Percentiles rank a stretch among this genome's conserved stretches.
phyloP scores from a whole-genome alignment of 73 alveolate genomes.

The Uronychia binucleata region DNA sequence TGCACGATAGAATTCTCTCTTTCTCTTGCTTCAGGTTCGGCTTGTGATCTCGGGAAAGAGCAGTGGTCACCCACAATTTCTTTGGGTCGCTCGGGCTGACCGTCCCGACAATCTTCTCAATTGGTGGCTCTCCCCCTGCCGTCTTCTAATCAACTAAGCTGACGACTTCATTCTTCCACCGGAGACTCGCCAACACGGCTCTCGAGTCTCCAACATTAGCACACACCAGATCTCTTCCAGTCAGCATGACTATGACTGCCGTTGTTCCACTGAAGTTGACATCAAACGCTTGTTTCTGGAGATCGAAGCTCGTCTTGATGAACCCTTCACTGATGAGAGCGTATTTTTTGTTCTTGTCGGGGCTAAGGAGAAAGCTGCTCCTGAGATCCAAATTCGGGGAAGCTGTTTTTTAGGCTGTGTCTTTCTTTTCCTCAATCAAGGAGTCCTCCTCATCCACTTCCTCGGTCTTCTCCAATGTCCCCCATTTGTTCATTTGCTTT shows the following conservation, averaged over 20 bases:
- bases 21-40: conserved; percentile 90
- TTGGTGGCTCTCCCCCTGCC: not conserved
- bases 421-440: no score
- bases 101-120: not conserved
- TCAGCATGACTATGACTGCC: conserved; percentile 38
- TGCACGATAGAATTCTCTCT: conserved; percentile 69
- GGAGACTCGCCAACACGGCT: conserved; percentile 33
- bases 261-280: conserved; percentile 55
- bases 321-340: not conserved
- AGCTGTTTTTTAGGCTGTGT: no score
- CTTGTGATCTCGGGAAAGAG: conserved; percentile 92
- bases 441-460: not conserved
- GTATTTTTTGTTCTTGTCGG: not conserved
- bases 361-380: not conserved
- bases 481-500: not conserved
- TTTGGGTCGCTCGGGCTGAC: conserved; percentile 13
- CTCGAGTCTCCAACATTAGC: conserved; percentile 73
- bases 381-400: not conserved
- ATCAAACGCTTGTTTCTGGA: conserved; percentile 20
- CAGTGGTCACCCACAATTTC: conserved; percentile 52
- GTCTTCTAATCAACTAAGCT: conserved; percentile 10
- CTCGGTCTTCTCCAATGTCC: not conserved
- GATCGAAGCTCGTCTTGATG: not conserved
- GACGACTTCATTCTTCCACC: not conserved
- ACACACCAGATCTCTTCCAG: conserved; percentile 46